phyloP scores from a whole-genome alignment of 2,329 filamentous ascomycete species.

The Tolypocladium ovalisporum region DNA sequence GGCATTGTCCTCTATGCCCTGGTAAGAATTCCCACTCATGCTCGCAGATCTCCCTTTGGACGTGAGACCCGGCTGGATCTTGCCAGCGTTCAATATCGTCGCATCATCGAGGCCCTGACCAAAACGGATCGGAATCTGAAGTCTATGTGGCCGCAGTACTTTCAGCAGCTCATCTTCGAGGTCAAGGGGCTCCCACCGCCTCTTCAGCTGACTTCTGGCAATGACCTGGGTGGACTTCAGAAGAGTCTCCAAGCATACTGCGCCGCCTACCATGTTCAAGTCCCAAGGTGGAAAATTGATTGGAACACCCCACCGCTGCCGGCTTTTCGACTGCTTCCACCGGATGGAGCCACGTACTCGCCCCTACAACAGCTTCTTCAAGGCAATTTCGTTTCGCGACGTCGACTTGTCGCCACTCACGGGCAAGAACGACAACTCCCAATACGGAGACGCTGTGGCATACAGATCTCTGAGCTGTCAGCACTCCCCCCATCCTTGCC shows the following conservation, averaged over 20 bases:
- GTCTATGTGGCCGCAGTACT: constrained; percentile 45
- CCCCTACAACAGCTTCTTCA: constrained; percentile 47
- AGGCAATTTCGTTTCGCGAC: constrained; percentile 42
- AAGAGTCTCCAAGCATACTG: constrained; percentile 45
- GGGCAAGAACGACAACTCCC: constrained; percentile 29
- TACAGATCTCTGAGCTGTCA: constrained; percentile 37
- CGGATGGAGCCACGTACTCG: constrained; percentile 29
- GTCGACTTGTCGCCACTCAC: constrained; percentile 34
- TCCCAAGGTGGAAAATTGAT: constrained; percentile 41
- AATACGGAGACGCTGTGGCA: constrained; percentile 34
- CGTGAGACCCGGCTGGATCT: constrained; percentile 35
- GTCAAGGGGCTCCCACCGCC: constrained; percentile 41
- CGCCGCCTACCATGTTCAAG: constrained; percentile 36
- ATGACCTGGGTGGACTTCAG: constrained; percentile 43
- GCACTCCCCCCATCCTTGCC: neutral
- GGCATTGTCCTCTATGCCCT: neutral
- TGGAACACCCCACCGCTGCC: constrained; percentile 32
- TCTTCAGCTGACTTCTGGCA: constrained; percentile 41
- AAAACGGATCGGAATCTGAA: constrained; percentile 45
- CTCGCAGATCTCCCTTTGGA: constrained; percentile 27
- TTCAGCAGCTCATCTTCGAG: constrained; percentile 42
- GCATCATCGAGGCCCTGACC: constrained; percentile 42
- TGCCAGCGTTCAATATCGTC: constrained; percentile 42
- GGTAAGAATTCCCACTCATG: neutral
- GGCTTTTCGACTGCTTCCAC: constrained; percentile 40